Evolutionary conservation across 495 filamentous ascomycete genomes (phyloP), one percentile per base, ranked within the genome.

Genomic region (Aspergillus haitiensis): DNA sequence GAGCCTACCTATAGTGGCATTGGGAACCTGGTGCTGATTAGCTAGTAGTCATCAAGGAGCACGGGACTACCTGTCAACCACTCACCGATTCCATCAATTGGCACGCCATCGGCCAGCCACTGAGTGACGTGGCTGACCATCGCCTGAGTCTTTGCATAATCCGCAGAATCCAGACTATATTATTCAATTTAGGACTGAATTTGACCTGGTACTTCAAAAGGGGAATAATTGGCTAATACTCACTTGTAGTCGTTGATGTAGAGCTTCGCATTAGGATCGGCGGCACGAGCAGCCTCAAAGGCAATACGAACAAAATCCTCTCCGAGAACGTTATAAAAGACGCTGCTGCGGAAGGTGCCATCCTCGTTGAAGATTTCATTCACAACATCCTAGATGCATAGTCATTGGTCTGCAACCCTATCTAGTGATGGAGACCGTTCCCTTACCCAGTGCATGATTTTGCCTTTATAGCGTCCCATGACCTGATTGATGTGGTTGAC

Each of bases 291-390:
- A 18, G 79, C 75, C 40, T 76, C 75, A 70, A 87, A 84, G 40
- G 84, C 84, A 46, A 86, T 81, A 12, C 71, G 72, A 60, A 86
- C 77, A 67, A 78, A 89, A 55, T 81, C 78, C 53, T 81, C 77
- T 9, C 84, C 84, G 27, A 86, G 64, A 11, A 82, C 74, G 31
- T 77, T 72, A 73, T 78, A 83, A 73, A 86, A 87, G 49, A 82
- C 72, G 50, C 68, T 78, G 55, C 75, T 56, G 51, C 86, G 81
- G 61, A 82, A 82, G n/a, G 78, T 78, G 35, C 85, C 88, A 64
- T 87, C 82, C 51, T 90, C 87, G 60, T 86, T 81, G 61, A 89
- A 82, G 35, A 83, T 83, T 68, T 91, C 87, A 71, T 90, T 90
- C 15, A 88, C 78, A 0, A 91, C 88, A 65, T 90, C 86, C 83